These are phyloP conservation scores for Rickenella mellea DNA, from an alignment of 768 basidiomycete genomes.

Conservation along the genomic window DNA sequence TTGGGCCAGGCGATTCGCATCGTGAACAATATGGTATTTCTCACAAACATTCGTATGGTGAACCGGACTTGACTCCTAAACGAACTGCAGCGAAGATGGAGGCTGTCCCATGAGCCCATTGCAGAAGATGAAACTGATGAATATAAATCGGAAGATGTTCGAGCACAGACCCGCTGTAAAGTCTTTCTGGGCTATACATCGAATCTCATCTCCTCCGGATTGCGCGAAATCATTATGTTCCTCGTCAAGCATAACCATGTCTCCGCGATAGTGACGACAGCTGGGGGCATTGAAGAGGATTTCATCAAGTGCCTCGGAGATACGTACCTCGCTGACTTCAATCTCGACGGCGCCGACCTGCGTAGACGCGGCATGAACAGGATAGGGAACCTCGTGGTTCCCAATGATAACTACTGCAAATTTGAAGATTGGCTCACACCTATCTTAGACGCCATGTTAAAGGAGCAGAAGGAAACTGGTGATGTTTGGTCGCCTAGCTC, in stretches of 20 bases:
- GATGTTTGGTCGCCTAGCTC: slow-evolving; percentile 87
- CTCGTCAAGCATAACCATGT: slow-evolving; percentile 92
- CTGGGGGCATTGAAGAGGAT: slow-evolving; percentile 97
- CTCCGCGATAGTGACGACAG: slow-evolving; percentile 87
- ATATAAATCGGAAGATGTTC: slow-evolving; percentile 45
- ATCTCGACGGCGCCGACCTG: slow-evolving; percentile 81
- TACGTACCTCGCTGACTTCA: slow-evolving; percentile 91
- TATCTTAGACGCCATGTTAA: slow-evolving; percentile 82
- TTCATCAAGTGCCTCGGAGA: slow-evolving; percentile 98
- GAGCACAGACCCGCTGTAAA: slow-evolving; percentile 67
- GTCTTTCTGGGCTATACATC: slow-evolving; percentile 98
- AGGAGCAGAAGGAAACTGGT: slow-evolving; percentile 68
- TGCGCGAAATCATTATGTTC: slow-evolving; percentile 86
- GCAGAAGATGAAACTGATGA: slow-evolving; percentile 63
- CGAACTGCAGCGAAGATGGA: slow-evolving; percentile 64
- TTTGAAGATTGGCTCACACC: slow-evolving; percentile 99
- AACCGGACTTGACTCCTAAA: not conserved
- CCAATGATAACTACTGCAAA: slow-evolving; percentile 98
- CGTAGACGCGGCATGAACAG: slow-evolving; percentile 90
- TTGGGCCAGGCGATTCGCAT: slow-evolving; percentile 82
- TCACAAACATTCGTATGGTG: not conserved
- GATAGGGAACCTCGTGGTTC: slow-evolving; percentile 91
- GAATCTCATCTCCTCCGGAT: slow-evolving; percentile 94
- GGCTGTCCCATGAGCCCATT: slow-evolving; percentile 78
- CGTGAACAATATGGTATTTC: slow-evolving; percentile 83